Percentiles rank a stretch among this genome's conserved stretches.
Evolutionary conservation across 129 eudicot species (phyloP).

Genomic region (Deinandra increscens): DNA sequence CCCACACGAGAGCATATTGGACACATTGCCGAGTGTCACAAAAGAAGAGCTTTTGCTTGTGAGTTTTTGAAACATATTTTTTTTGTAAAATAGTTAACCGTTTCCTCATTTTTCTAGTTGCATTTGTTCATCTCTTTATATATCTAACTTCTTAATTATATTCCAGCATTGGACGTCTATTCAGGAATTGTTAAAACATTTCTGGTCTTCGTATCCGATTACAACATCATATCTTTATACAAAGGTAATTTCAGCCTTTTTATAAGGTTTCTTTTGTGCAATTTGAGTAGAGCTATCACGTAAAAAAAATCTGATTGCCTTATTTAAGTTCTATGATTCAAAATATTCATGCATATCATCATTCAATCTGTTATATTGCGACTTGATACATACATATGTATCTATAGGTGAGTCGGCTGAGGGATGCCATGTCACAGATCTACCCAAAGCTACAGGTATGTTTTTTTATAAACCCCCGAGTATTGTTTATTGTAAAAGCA

Average conservation of each 20-base stretch:
- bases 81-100: neutral
- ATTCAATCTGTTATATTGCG: too few relatives aligned
- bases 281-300: neutral
- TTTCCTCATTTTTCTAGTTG: constrained; percentile 13
- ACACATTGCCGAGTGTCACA: constrained; percentile 66
- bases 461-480: neutral
- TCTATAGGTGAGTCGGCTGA: constrained; percentile 59
- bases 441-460: constrained; percentile 90
- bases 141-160: neutral
- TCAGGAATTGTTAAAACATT: constrained; percentile 88
- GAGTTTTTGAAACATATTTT: constrained; percentile 25
- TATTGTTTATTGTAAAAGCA: neutral
- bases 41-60: constrained; percentile 84
- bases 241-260: constrained; percentile 52
- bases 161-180: constrained; percentile 91
- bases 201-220: constrained; percentile 97
- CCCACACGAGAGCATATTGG: constrained; percentile 83
- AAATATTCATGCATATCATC: neutral
- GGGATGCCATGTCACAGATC: constrained; percentile 86
- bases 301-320: neutral
- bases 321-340: neutral
- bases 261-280: neutral
- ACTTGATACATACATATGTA: neutral
- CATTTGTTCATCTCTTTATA: neutral
- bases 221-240: constrained; percentile 63